Conservation (phyloP, 345 rosid species). For the Rhizophora apiculata region DNA sequence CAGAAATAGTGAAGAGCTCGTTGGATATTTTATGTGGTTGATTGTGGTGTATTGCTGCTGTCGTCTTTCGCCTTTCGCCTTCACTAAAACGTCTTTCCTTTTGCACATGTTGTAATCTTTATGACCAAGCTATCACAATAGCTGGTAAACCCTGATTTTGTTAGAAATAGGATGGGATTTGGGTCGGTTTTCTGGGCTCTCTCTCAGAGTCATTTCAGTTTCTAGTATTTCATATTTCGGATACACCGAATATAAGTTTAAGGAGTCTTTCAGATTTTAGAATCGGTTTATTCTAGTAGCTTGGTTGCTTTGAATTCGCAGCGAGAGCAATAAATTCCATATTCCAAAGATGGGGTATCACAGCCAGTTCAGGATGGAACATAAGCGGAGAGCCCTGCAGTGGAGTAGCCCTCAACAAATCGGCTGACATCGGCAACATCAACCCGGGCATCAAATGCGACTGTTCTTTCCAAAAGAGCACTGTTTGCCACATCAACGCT, state of each 20-base stretch:
- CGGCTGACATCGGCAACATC: conserved; percentile 21
- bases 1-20: too few species aligned
- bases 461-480: conserved; percentile 31
- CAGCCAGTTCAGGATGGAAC: conserved; percentile 42
- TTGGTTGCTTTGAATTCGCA: conserved; percentile 2
- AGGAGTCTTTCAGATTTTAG: too few species aligned
- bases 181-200: too few species aligned
- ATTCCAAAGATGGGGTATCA: conserved; percentile 40
- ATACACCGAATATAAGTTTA: too few species aligned
- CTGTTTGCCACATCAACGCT: conserved; percentile 43
- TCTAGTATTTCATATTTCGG: too few species aligned
- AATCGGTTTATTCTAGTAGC: background rate
- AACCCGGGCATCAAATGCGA: conserved; percentile 61
- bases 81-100: too few species aligned
- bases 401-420: conserved; percentile 31
- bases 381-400: conserved; percentile 29
- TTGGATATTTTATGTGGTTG: too few species aligned
- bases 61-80: too few species aligned
- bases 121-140: background rate
- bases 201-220: too few species aligned
- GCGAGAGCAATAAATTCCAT: conserved; percentile 47
- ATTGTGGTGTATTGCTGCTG: conserved; percentile 1
- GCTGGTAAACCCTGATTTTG: too few species aligned
- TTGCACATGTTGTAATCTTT: too few species aligned
- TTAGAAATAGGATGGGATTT: too few species aligned